Evolutionary conservation across 2,329 filamentous ascomycete genomes (phyloP).

Genomic region (Neofusicoccum kwambonambiense): DNA sequence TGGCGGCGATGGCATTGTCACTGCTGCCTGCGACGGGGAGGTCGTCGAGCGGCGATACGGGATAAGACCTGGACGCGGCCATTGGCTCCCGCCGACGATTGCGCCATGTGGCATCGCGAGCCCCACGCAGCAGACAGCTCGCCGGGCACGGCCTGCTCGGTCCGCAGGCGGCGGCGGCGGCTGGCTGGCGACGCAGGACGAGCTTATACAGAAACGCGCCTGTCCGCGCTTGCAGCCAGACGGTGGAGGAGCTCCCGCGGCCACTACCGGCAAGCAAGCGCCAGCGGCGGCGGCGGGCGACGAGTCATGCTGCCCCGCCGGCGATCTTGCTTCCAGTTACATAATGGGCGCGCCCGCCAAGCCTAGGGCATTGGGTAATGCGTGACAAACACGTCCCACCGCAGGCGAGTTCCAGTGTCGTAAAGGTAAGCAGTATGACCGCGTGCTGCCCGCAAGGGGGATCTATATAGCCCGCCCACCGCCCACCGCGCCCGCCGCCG

Average conservation of each 20-base stretch:
- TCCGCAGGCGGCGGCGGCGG: not conserved
- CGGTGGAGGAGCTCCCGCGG: not conserved
- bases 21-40: not conserved
- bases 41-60: not conserved
- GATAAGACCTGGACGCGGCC: not conserved
- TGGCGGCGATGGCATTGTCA: not conserved
- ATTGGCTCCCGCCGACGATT: not conserved
- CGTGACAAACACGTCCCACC: constrained; percentile 13
- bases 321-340: constrained; percentile 1
- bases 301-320: constrained; percentile 5
- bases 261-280: too few relatives aligned
- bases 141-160: too few relatives aligned
- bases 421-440: constrained; percentile 10
- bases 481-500: not conserved
- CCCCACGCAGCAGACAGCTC: not conserved
- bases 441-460: not conserved
- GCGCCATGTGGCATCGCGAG: not conserved
- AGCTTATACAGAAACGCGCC: not conserved
- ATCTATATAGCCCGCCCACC: not conserved
- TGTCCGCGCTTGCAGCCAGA: too few relatives aligned
- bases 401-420: not conserved
- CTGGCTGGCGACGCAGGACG: too few relatives aligned
- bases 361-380: constrained; percentile 8
- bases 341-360: constrained; percentile 8
- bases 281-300: not conserved